Evolutionary conservation across 208 protist genomes (phyloP).

Genomic region (Herpetomonas samuelpessoai): DNA sequence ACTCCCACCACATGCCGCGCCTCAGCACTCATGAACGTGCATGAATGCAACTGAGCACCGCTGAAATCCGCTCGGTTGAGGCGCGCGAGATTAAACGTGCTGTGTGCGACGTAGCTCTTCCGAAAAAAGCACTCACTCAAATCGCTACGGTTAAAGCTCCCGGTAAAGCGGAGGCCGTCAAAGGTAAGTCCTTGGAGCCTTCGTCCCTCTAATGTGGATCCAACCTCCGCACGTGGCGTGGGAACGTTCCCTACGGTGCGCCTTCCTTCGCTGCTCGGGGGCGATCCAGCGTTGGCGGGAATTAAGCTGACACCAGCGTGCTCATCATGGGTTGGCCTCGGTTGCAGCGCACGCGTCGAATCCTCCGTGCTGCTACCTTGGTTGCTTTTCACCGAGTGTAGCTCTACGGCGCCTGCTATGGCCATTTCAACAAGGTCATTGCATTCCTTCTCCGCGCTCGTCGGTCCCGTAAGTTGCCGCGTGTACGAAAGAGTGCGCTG

Average conservation of each 20-base stretch:
- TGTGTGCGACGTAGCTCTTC: constrained; percentile 37
- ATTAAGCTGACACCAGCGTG: no score
- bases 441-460: constrained; percentile 16
- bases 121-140: constrained; percentile 28
- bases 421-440: constrained; percentile 31
- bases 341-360: neutral
- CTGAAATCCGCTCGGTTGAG: constrained; percentile 30
- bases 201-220: constrained; percentile 62
- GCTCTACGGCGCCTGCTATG: constrained; percentile 36
- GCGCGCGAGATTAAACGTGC: constrained; percentile 63
- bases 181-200: constrained; percentile 57
- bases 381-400: no score
- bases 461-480: neutral
- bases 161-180: constrained; percentile 36
- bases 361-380: no score
- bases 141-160: constrained; percentile 71
- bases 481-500: neutral
- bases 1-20: constrained; percentile 26
- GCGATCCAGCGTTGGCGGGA: neutral
- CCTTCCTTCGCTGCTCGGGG: neutral
- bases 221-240: constrained; percentile 33
- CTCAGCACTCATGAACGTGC: constrained; percentile 61
- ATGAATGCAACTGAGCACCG: constrained; percentile 72
- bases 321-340: no score
- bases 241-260: constrained; percentile 2